Evolutionary conservation across 306 rosid genomes (phyloP), one percentile per base, ranked within the genome.

Genomic region (Vigna mungo): DNA sequence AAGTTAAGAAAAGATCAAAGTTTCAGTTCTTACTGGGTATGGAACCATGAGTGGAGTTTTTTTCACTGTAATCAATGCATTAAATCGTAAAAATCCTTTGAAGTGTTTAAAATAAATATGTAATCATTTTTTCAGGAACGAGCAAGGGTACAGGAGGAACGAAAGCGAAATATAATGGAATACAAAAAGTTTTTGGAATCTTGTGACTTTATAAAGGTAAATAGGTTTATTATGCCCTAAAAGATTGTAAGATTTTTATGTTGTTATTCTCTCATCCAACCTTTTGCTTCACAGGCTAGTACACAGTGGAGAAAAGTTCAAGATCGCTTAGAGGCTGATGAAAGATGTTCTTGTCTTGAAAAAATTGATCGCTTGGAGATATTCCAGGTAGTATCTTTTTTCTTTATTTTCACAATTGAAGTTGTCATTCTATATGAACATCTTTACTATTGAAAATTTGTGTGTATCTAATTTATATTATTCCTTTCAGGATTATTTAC

Each of bases 281-380:
- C 18, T 69, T 60, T 72, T 74, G 32, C 74, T 76, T 61, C 39
- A 56, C 70, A 94, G 98, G 94, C 96, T 81, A 89, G 77, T 86
- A 90, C 89, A 72, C 98, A 94, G 85, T 94, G 97, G 97, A 86
- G 98, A 62, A 94, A 92, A 85, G 91, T 94, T 87, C 96, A 94
- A 85, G 98, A 94, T 46, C 96, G 91, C 75, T 71, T 94, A 72
- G 96, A 92, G 87, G 94, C 92, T 76, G 98, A 94, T 68, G 98
- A 91, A 82, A 89, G 97, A 85, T 94, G 97, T 75, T 85, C 89
- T 34, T 76, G 93, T 72, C 97, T 94, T 80, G 97, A 94, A 83
- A 94, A 94, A 85, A 84, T 90, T 32, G 94, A 90, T 39, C 97
- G 94, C 60, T 76, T 92, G 84, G 97, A 94, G 44, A 80, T 87